Evolutionary conservation across 2,329 filamentous ascomycete genomes (phyloP).

Genomic region (Aspergillus hiratsukae): DNA sequence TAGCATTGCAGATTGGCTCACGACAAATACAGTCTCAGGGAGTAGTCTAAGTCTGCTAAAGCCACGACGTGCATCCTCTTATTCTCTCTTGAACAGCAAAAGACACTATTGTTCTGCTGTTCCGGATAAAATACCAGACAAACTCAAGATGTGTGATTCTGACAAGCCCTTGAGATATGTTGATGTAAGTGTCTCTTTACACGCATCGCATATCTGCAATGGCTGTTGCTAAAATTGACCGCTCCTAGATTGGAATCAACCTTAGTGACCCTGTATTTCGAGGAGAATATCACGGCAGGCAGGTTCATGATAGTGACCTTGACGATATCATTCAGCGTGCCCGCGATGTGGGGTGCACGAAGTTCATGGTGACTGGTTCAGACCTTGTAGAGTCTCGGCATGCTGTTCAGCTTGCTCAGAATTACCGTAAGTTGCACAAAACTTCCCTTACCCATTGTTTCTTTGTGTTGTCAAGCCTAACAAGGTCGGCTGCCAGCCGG

Average conservation of each 20-base stretch:
- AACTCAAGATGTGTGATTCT: constrained; percentile 32
- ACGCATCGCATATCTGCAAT: not conserved
- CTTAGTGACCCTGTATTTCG: constrained; percentile 87
- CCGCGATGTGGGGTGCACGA: constrained; percentile 71
- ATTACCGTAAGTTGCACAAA: constrained; percentile 61
- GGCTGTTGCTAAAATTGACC: constrained; percentile 11
- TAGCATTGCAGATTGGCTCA: not conserved
- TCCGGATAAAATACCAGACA: not conserved
- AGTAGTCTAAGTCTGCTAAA: not conserved
- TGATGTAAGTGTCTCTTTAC: constrained; percentile 36
- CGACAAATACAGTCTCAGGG: not conserved
- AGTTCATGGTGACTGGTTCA: constrained; percentile 91
- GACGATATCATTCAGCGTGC: constrained; percentile 73
- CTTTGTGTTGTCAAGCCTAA: constrained; percentile 13
- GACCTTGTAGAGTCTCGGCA: constrained; percentile 73
- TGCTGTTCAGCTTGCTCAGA: constrained; percentile 67
- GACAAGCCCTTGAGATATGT: constrained; percentile 41
- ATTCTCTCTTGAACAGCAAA: constrained; percentile 1
- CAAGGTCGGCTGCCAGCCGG: constrained; percentile 52
- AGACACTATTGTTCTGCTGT: constrained; percentile 10
- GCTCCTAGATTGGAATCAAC: constrained; percentile 77
- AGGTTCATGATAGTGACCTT: constrained; percentile 47
- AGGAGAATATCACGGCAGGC: constrained; percentile 76
- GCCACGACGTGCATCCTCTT: not conserved
- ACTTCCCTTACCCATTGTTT: not conserved